A percentile compares a stretch with the other conserved stretches of the same genome.
Conservation (phyloP, 495 filamentous ascomycete species). For the Penicillium fimorum region DNA sequence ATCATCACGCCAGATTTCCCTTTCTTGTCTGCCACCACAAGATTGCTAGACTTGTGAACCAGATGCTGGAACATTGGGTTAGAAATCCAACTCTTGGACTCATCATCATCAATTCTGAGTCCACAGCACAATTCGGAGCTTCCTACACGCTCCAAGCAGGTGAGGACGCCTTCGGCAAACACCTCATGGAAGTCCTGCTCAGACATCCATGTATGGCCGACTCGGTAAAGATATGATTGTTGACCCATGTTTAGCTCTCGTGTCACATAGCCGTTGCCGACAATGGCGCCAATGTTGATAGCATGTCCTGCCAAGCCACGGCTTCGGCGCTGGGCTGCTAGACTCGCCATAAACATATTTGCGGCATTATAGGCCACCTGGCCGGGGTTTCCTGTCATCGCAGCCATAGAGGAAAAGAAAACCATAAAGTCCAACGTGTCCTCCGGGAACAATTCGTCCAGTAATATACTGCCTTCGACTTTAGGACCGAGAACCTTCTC, state of each 20-base stretch:
- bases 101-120: slow-evolving; percentile 26
- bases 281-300: slow-evolving; percentile 57
- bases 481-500: slow-evolving; percentile 51
- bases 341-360: slow-evolving; percentile 53
- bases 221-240: slow-evolving; percentile 25
- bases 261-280: slow-evolving; percentile 55
- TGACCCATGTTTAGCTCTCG: slow-evolving; percentile 26
- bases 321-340: slow-evolving; percentile 37
- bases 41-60: slow-evolving; percentile 9
- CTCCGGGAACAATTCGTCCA: slow-evolving; percentile 39
- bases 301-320: slow-evolving; percentile 42
- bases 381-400: slow-evolving; percentile 36
- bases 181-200: slow-evolving; percentile 60
- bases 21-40: slow-evolving; percentile 19
- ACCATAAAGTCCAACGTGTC: slow-evolving; percentile 46
- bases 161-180: slow-evolving; percentile 55
- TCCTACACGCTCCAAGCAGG: slow-evolving; percentile 12
- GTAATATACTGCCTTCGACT: slow-evolving; percentile 37
- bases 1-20: slow-evolving; percentile 21
- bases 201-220: slow-evolving; percentile 46
- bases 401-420: slow-evolving; percentile 32
- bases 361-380: slow-evolving; percentile 58
- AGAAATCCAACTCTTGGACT: slow-evolving; percentile 32
- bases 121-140: slow-evolving; percentile 19
- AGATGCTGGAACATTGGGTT: slow-evolving; percentile 32